Percentiles rank a stretch among this genome's conserved stretches.
Evolutionary conservation across 805 yeast genomes (phyloP).

Genomic region (Yamadazyma akitaensis): DNA sequence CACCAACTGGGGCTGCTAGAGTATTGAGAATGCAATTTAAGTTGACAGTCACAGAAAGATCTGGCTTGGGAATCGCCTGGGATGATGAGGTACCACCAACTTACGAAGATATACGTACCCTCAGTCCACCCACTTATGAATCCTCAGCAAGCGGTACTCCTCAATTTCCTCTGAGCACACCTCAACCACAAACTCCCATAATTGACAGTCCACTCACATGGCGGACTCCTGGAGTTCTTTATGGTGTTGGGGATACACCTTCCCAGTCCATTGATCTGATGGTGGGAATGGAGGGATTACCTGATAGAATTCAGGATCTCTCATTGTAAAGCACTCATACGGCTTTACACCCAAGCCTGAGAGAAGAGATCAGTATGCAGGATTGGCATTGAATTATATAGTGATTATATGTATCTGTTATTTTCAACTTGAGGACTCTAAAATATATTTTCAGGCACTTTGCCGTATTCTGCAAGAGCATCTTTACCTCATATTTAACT

Average conservation of each 20-base stretch:
- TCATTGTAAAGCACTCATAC: neutral
- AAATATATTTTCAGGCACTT: too few relatives aligned
- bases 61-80: constrained; percentile 97
- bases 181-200: constrained; percentile 12
- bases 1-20: constrained; percentile 93
- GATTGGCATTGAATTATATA: neutral
- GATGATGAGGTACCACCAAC: constrained; percentile 99
- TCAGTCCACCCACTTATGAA: constrained; percentile 82
- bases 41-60: constrained; percentile 76
- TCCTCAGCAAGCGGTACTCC: constrained; percentile 19
- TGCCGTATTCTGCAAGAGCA: too few relatives aligned
- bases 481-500: neutral
- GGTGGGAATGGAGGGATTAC: constrained; percentile 17
- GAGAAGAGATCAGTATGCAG: neutral
- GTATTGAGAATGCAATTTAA: constrained; percentile 93
- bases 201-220: constrained; percentile 16
- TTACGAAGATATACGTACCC: constrained; percentile 76
- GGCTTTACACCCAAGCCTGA: neutral
- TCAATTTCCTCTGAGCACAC: constrained; percentile 14
- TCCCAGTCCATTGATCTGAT: constrained; percentile 20
- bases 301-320: constrained; percentile 30
- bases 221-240: constrained; percentile 35
- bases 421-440: too few relatives aligned
- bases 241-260: constrained; percentile 46
- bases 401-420: too few relatives aligned